Conservation (phyloP, 257 asterid genomes). For the Solanum neorickii region DNA sequence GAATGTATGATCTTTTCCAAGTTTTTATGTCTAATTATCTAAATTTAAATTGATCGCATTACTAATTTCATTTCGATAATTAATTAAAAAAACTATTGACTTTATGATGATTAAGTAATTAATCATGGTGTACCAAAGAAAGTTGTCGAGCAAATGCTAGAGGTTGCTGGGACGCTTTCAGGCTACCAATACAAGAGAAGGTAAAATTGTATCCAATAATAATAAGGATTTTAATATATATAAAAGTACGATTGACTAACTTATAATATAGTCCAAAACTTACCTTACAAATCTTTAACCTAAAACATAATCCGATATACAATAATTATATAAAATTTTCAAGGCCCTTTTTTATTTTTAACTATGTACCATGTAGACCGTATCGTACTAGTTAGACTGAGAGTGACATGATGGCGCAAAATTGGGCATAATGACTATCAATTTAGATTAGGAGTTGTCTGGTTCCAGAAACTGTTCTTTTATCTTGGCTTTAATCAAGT, state of each 20-base stretch:
- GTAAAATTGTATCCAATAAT: conserved; percentile 45
- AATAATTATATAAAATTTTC: too few relatives aligned
- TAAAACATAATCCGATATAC: too few relatives aligned
- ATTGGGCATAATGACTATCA: not conserved
- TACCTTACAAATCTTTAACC: too few relatives aligned
- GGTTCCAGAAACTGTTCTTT: not conserved
- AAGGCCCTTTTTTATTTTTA: too few relatives aligned
- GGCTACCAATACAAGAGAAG: conserved; percentile 61
- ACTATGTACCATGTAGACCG: too few relatives aligned
- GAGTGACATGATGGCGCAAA: not conserved
- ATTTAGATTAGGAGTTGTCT: not conserved
- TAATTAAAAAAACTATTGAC: not conserved
- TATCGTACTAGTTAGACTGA: not conserved
- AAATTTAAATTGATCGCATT: not conserved
- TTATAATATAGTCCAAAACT: too few relatives aligned
- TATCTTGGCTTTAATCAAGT: not conserved
- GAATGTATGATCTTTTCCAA: too few relatives aligned
- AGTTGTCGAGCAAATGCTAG: conserved; percentile 36
- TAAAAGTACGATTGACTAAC: too few relatives aligned
- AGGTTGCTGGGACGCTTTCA: conserved; percentile 42
- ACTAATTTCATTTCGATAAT: not conserved
- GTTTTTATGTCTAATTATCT: too few relatives aligned
- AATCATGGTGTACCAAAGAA: conserved; percentile 60
- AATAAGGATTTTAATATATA: too few relatives aligned
- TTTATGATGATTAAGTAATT: conserved; percentile 27